A percentile compares a stretch with the other conserved stretches of the same genome.
phyloP scores from a whole-genome alignment of 306 rosid genomes.

The Rosa persica region DNA sequence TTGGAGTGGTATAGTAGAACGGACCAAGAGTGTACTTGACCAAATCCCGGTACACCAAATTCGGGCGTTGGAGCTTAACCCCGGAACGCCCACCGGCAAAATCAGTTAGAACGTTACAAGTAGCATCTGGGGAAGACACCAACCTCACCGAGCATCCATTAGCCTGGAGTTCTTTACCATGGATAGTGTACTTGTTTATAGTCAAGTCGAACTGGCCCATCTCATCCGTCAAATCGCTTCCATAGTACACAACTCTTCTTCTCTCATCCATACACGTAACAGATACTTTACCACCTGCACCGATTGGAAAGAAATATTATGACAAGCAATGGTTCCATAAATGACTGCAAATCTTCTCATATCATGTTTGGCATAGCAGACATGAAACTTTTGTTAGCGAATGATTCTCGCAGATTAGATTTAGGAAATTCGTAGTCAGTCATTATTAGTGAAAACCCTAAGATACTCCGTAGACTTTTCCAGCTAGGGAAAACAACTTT shows the following conservation, averaged over 20 bases:
- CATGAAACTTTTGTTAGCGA: not conserved
- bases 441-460: too few species aligned
- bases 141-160: slow-evolving; percentile 56
- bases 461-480: not conserved
- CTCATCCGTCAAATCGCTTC: slow-evolving; percentile 70
- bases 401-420: not conserved
- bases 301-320: not conserved
- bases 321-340: not conserved
- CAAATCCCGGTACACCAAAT: slow-evolving; percentile 43
- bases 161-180: slow-evolving; percentile 49
- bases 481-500: not conserved
- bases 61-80: slow-evolving; percentile 44
- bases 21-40: slow-evolving; percentile 43
- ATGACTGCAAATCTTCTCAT: not conserved
- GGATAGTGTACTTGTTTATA: slow-evolving; percentile 23
- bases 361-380: not conserved
- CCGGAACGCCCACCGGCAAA: slow-evolving; percentile 64
- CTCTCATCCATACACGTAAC: slow-evolving; percentile 72
- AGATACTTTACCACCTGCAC: slow-evolving; percentile 61
- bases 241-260: slow-evolving; percentile 51
- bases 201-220: slow-evolving; percentile 53
- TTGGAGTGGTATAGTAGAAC: slow-evolving; percentile 66
- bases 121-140: slow-evolving; percentile 68
- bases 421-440: too few species aligned
- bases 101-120: slow-evolving; percentile 68